Conservation (phyloP, 2,329 filamentous ascomycete species). For the Ascosphaera apis region DNA sequence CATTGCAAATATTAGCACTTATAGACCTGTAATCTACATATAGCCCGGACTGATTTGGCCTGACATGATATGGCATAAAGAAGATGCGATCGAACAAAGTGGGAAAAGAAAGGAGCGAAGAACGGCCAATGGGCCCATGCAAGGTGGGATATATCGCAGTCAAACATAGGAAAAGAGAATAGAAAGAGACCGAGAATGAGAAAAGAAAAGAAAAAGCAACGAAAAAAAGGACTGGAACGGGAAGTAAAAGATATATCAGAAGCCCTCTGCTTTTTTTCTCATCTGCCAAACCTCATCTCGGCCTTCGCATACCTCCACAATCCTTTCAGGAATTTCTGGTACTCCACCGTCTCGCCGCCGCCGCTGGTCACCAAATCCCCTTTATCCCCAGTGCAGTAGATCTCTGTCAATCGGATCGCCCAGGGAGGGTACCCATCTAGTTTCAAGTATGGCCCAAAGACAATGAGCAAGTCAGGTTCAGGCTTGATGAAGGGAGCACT, state of each 20-base stretch:
- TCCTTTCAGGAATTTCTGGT: conserved; percentile 75
- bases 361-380: conserved; percentile 15
- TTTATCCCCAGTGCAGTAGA: conserved; percentile 40
- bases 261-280: no score
- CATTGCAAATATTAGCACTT: no score
- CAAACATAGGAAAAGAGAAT: neutral
- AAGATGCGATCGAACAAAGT: neutral
- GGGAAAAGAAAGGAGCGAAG: neutral
- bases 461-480: conserved; percentile 71
- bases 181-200: no score
- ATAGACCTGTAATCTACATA: no score
- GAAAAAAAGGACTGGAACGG: no score
- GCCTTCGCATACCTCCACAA: conserved; percentile 67
- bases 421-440: conserved; percentile 86
- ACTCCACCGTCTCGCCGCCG: conserved; percentile 40
- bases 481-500: conserved; percentile 35
- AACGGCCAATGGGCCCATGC: neutral
- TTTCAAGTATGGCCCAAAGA: conserved; percentile 67
- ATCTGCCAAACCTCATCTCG: conserved; percentile 56
- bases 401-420: conserved; percentile 88
- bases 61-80: neutral
- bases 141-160: neutral
- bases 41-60: no score
- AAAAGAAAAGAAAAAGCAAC: neutral
- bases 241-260: no score